These are phyloP conservation scores for Hemileia vastatrix DNA, from an alignment of 1,284 basidiomycete genomes.

Conservation along the genomic window DNA sequence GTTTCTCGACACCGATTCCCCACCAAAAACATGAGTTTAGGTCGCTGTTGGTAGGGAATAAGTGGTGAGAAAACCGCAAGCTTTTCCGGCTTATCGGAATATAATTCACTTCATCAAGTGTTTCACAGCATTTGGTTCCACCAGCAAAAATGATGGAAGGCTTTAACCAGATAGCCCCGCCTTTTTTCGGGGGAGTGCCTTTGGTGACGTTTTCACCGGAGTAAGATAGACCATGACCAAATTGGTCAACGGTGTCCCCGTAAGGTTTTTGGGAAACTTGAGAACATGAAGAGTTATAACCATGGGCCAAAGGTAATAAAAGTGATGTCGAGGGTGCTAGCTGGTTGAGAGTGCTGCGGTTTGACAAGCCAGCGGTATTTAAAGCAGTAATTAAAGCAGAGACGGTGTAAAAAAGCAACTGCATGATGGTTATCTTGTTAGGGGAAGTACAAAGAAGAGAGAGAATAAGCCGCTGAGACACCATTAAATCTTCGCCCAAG, in stretches of 20 bases:
- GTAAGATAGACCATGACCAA: slow-evolving; percentile 4
- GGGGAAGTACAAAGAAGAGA: too few species aligned
- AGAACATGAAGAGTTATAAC: neutral
- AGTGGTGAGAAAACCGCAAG: too few species aligned
- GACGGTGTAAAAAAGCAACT: too few species aligned
- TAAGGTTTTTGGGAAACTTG: neutral
- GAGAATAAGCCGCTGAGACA: too few species aligned
- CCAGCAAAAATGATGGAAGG: slow-evolving; percentile 8
- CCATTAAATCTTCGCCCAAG: too few species aligned
- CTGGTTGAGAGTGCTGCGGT: neutral
- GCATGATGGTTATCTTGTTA: too few species aligned
- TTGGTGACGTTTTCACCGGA: neutral
- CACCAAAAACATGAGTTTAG: too few species aligned
- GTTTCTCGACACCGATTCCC: too few species aligned
- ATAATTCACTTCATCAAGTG: slow-evolving; percentile 3
- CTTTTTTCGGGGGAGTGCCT: neutral
- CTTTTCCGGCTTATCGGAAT: too few species aligned
- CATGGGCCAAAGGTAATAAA: slow-evolving; percentile 5
- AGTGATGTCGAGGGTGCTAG: slow-evolving; percentile 3
- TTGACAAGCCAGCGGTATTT: neutral
- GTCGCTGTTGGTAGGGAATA: too few species aligned
- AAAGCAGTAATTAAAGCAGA: neutral
- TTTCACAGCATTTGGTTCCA: slow-evolving; percentile 9
- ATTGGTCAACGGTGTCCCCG: slow-evolving; percentile 3
- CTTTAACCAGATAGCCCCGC: slow-evolving; percentile 5